Evolutionary conservation across 805 yeast genomes (phyloP).

Genomic region (Wickerhamiella qilinensis): DNA sequence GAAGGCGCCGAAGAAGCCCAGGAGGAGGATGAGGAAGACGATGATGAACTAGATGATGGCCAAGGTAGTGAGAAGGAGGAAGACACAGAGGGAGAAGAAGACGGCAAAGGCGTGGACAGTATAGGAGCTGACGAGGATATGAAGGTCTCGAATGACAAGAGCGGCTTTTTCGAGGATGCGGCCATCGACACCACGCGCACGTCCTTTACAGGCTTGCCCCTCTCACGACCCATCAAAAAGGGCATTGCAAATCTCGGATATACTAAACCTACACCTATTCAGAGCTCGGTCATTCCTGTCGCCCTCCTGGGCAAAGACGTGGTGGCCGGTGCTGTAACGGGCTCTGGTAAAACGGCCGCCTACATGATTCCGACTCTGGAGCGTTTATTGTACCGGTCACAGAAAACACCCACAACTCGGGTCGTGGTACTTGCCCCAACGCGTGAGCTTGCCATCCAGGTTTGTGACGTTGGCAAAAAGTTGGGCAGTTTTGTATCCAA

Average conservation of each 20-base stretch:
- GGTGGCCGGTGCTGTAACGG: conserved; percentile 98
- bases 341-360: conserved; percentile 99
- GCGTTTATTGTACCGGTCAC: conserved; percentile 76
- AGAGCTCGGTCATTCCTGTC: conserved; percentile 82
- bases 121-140: conserved; percentile 20
- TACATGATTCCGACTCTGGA: conserved; percentile 92
- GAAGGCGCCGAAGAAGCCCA: conserved; percentile 29
- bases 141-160: conserved; percentile 22
- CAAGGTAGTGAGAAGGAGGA: conserved; percentile 24
- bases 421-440: conserved; percentile 90
- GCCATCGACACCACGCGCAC: conserved; percentile 28
- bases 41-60: conserved; percentile 30
- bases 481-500: conserved; percentile 62
- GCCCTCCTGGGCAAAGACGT: conserved; percentile 89
- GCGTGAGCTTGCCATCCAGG: conserved; percentile 95
- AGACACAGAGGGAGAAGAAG: conserved; percentile 21
- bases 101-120: conserved; percentile 14
- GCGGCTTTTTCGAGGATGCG: conserved; percentile 21
- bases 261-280: conserved; percentile 84
- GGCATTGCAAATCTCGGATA: conserved; percentile 73
- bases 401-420: conserved; percentile 72
- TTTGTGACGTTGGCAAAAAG: conserved; percentile 80
- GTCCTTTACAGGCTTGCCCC: conserved; percentile 58
- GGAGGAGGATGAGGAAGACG: conserved; percentile 18
- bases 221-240: conserved; percentile 81